Conservation (phyloP, 2,329 filamentous ascomycete species). For the Microthyrium microscopicum region DNA sequence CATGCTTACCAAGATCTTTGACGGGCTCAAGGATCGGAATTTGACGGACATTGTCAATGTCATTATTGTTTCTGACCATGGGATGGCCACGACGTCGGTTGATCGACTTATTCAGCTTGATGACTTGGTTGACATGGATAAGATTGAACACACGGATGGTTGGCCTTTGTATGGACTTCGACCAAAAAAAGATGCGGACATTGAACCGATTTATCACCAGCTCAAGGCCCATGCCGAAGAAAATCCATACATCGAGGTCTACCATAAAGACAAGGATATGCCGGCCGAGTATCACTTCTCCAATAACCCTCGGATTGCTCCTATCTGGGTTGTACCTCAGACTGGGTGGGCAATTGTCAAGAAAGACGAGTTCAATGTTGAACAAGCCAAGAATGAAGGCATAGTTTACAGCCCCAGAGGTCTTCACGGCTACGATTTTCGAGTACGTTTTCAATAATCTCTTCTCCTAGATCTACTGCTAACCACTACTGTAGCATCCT, state of each 20-base stretch:
- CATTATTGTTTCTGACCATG: conserved; percentile 92
- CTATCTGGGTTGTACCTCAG: conserved; percentile 85
- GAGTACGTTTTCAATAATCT: no score
- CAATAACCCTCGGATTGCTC: conserved; percentile 76
- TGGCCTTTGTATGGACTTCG: conserved; percentile 88
- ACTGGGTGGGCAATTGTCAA: conserved; percentile 85
- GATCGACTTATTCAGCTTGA: conserved; percentile 75
- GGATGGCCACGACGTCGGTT: conserved; percentile 86
- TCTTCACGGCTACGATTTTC: conserved; percentile 87
- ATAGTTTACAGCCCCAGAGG: conserved; percentile 63
- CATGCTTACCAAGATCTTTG: conserved; percentile 65
- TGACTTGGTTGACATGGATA: conserved; percentile 60
- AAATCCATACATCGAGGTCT: conserved; percentile 66
- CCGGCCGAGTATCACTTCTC: conserved; percentile 84
- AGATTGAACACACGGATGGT: conserved; percentile 75
- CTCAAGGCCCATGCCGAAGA: conserved; percentile 35
- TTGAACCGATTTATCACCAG: conserved; percentile 50
- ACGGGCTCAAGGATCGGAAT: conserved; percentile 63
- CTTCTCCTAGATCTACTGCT: no score
- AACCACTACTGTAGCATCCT: no score
- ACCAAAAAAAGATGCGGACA: conserved; percentile 50
- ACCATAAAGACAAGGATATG: conserved; percentile 76
- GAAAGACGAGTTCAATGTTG: conserved; percentile 60
- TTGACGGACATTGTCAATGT: conserved; percentile 82
- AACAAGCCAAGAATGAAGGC: conserved; percentile 45